Conservation (phyloP, 176 grass and related monocot genomes). For the Areca catechu region DNA sequence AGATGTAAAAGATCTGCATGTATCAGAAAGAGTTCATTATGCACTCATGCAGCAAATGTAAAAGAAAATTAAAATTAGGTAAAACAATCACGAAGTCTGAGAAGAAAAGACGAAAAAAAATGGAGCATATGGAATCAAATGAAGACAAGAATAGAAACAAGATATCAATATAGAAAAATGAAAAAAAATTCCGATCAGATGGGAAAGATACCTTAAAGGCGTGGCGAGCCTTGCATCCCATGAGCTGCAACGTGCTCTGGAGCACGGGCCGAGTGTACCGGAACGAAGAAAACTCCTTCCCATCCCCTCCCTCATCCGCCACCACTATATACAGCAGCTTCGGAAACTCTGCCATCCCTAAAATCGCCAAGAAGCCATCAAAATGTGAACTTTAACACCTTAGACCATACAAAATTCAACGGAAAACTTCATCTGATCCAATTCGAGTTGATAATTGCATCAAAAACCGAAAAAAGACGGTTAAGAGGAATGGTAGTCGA, state of each 20-base stretch:
- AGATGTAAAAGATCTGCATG: too few species aligned
- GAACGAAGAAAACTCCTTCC: slow-evolving; percentile 24
- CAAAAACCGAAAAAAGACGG: not conserved
- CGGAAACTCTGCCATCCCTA: slow-evolving; percentile 19
- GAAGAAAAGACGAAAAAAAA: too few species aligned
- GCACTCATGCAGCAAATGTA: too few species aligned
- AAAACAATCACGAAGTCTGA: too few species aligned
- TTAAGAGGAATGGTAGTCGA: slow-evolving; percentile 8
- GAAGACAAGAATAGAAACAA: too few species aligned
- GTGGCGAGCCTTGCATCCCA: slow-evolving; percentile 96
- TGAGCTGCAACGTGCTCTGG: slow-evolving; percentile 95
- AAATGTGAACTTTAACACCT: not conserved
- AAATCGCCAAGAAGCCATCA: slow-evolving; percentile 10
- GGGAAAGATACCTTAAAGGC: slow-evolving; percentile 73
- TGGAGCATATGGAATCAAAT: too few species aligned
- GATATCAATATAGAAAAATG: too few species aligned
- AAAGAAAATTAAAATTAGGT: too few species aligned
- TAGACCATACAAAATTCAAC: not conserved
- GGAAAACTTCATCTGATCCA: not conserved
- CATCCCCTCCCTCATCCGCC: slow-evolving; percentile 31
- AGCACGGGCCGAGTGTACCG: slow-evolving; percentile 76
- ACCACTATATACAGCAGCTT: slow-evolving; percentile 91
- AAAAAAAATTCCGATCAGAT: too few species aligned
- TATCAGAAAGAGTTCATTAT: too few species aligned
- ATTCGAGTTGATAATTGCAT: not conserved